Evolutionary conservation across 2,329 filamentous ascomycete genomes (phyloP), one percentile per base, ranked within the genome.

Genomic region (Beauveria scarabaeidicola): DNA sequence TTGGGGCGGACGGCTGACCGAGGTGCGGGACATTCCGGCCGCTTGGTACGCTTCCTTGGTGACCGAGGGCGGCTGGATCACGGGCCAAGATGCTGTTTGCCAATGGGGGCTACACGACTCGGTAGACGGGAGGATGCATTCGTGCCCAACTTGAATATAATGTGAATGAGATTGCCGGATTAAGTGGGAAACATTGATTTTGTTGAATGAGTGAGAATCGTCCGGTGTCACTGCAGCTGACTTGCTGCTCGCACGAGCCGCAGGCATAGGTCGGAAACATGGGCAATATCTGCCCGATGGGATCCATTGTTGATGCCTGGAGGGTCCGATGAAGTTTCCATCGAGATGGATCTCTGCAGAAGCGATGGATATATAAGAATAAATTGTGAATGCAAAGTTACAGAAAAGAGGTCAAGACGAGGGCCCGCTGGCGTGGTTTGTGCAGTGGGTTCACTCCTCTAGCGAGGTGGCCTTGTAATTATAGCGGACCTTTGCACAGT

Each of bases 1-100:
- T 69, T 78, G 63, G 75, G 75, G 70, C 11, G 69, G 67, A 44
- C 71, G 76, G 0, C 67, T 78, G 60, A 78, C 75, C 1, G 67
- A 74, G 43, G 68, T 75, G 11, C 67, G 72, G 61, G 76, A 78
- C 62, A 78, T 78, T 65, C 73, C 76, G n/a, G n/a, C 76, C 75
- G 1, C 69, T 78, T 78, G 50, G 69, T 76, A 40, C 70, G 69
- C 27, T 78, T 78, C 66, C 66, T 78, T 78, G 19, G 72, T 70
- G 57, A 77, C 74, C 3, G 74, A 78, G 58, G 75, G 75, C 6
- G 65, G 63, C 13, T 78, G 75, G 75, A 75, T 78, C 58, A 77
- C 74, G 1, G 75, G 76, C 23, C 75, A 78, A 78, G 69, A 78
- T 75, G 5, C 72, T 78, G 62, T 77, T 78, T 67, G 73, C 75